Conservation (phyloP, 257 asterid species). For the Mentha longifolia region DNA sequence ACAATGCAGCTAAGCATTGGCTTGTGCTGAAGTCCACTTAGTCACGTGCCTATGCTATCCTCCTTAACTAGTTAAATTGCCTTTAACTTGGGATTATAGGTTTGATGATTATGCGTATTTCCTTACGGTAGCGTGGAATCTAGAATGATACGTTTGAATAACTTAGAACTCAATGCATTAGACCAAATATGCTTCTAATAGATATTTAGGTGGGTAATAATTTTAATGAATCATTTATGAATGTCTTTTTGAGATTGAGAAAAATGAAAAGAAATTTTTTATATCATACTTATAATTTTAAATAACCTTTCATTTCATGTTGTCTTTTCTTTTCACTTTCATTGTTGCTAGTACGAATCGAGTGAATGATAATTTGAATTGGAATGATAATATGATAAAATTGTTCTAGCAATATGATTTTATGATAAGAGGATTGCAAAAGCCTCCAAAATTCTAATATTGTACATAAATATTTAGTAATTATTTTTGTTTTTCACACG, state of each 20-base stretch:
- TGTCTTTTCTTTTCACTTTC: not conserved
- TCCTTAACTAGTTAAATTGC: constrained; percentile 25
- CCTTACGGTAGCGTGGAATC: constrained; percentile 32
- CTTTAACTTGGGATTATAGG: constrained; percentile 34
- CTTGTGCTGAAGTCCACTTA: constrained; percentile 42
- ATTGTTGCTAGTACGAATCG: no score
- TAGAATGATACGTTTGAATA: not conserved
- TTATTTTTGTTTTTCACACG: no score
- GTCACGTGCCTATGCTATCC: constrained; percentile 51
- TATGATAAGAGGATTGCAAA: no score
- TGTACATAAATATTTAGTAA: no score
- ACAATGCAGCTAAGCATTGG: constrained; percentile 44
- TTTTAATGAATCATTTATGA: not conserved
- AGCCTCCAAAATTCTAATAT: no score
- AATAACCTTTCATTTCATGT: not conserved
- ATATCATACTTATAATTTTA: no score
- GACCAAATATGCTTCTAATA: not conserved
- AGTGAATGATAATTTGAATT: no score
- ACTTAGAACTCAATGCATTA: not conserved
- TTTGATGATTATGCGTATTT: not conserved
- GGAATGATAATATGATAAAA: no score
- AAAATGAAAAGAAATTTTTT: not conserved
- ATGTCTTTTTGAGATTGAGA: not conserved
- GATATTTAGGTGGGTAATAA: not conserved
- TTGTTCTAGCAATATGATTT: no score